Conservation (phyloP, 2,329 filamentous ascomycete genomes). For the Penicillium sp. region DNA sequence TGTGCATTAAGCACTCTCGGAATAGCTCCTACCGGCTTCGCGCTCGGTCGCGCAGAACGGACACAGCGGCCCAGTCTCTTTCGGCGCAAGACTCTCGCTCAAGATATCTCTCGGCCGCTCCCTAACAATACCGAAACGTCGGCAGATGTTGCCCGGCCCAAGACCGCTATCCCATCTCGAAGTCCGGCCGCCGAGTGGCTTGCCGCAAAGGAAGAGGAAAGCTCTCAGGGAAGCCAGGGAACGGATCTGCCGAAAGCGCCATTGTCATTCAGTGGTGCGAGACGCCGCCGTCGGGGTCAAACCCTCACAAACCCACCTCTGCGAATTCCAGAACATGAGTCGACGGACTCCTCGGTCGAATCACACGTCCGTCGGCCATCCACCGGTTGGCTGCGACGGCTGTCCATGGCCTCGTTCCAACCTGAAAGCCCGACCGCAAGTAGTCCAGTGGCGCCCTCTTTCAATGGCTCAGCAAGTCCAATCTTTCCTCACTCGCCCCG, state of each 20-base stretch:
- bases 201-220: slow-evolving; percentile 16
- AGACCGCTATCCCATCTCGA: slow-evolving; percentile 20
- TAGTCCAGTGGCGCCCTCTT: slow-evolving; percentile 52
- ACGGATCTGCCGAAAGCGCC: slow-evolving; percentile 25
- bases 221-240: slow-evolving; percentile 9
- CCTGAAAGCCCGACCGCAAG: slow-evolving; percentile 48
- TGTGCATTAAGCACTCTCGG: slow-evolving; percentile 64
- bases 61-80: slow-evolving; percentile 31
- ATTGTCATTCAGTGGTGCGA: slow-evolving; percentile 28
- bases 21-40: slow-evolving; percentile 58
- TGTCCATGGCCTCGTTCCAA: slow-evolving; percentile 53
- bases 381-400: slow-evolving; percentile 56
- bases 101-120: slow-evolving; percentile 19
- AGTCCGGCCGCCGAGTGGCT: slow-evolving; percentile 16
- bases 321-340: slow-evolving; percentile 27
- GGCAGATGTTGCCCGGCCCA: slow-evolving; percentile 16
- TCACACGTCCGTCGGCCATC: slow-evolving; percentile 40
- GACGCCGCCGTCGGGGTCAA: slow-evolving; percentile 37
- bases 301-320: slow-evolving; percentile 35
- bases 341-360: slow-evolving; percentile 10
- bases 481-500: slow-evolving; percentile 40
- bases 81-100: slow-evolving; percentile 27
- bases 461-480: slow-evolving; percentile 55
- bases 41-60: slow-evolving; percentile 53
- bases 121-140: slow-evolving; percentile 14